phyloP scores from a whole-genome alignment of 2,329 filamentous ascomycete genomes.

The Rosellinia necatrix region DNA sequence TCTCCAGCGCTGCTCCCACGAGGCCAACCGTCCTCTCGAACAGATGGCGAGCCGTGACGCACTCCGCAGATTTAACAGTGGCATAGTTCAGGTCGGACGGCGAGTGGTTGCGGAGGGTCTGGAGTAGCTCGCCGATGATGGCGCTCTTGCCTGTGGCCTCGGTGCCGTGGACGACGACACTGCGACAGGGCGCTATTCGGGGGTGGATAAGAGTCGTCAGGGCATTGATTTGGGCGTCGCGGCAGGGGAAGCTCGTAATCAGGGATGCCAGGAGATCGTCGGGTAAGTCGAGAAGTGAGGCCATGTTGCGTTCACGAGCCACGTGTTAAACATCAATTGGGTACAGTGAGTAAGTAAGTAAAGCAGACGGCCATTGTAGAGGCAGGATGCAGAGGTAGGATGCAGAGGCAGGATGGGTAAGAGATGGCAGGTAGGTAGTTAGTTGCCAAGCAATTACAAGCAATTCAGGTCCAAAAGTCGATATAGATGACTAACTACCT shows the following conservation, averaged over 20 bases:
- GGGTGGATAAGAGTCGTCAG: conserved; percentile 65
- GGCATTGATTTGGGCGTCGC: conserved; percentile 63
- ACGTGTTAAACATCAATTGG: background rate
- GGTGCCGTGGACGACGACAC: conserved; percentile 81
- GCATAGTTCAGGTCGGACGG: conserved; percentile 59
- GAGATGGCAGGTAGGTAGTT: too few species aligned
- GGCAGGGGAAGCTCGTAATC: conserved; percentile 57
- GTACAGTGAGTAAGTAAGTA: too few species aligned
- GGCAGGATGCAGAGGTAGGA: too few species aligned
- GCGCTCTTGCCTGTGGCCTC: conserved; percentile 86
- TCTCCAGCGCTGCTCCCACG: conserved; percentile 57
- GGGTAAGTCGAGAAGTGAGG: conserved; percentile 54
- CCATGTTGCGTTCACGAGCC: conserved; percentile 20
- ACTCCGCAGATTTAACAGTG: conserved; percentile 72
- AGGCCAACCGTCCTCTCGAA: conserved; percentile 71
- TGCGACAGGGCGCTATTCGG: conserved; percentile 69
- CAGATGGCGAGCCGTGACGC: conserved; percentile 77
- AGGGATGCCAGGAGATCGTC: conserved; percentile 55
- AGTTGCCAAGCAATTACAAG: too few species aligned
- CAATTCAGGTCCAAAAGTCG: too few species aligned
- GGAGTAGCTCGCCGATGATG: conserved; percentile 67
- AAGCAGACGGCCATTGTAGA: too few species aligned
- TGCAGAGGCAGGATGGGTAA: too few species aligned
- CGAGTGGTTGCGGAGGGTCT: conserved; percentile 50
- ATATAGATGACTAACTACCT: too few species aligned